phyloP scores from a whole-genome alignment of 2,329 filamentous ascomycete species.

The Aureobasidium mangrovei region DNA sequence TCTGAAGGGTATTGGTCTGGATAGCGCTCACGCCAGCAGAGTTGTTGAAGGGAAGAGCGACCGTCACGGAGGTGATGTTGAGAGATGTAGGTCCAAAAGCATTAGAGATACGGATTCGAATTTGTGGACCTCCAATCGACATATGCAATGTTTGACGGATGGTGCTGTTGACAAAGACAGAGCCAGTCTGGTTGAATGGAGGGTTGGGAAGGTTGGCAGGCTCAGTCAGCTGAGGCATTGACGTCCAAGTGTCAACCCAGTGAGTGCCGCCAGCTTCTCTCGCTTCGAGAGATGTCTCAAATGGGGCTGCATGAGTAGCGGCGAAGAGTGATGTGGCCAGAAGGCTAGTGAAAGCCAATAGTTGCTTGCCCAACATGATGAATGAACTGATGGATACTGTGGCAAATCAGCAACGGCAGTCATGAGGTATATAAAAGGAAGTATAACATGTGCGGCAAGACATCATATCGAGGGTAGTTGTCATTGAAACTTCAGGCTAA shows the following conservation, averaged over 20 bases:
- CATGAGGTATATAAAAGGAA: not conserved
- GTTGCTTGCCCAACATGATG: not conserved
- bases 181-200: constrained; percentile 47
- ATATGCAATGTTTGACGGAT: constrained; percentile 58
- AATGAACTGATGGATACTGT: not conserved
- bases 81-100: constrained; percentile 54
- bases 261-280: constrained; percentile 23
- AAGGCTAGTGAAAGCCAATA: not conserved
- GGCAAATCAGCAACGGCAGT: not conserved
- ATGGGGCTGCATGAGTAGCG: not conserved
- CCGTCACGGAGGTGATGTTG: constrained; percentile 49
- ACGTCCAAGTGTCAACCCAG: constrained; percentile 57
- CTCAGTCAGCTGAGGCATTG: constrained; percentile 59
- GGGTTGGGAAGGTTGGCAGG: constrained; percentile 51
- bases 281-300: constrained; percentile 14
- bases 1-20: constrained; percentile 42
- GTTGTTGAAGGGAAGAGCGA: constrained; percentile 48
- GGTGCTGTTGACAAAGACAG: constrained; percentile 54
- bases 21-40: constrained; percentile 47
- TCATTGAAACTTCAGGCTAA: constrained; percentile 2
- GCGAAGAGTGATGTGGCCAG: not conserved
- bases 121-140: constrained; percentile 46
- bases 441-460: not conserved
- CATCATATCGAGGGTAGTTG: not conserved
- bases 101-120: constrained; percentile 58